Evolutionary conservation across 2,329 filamentous ascomycete genomes (phyloP).

Genomic region (Coniochaeta sp.): DNA sequence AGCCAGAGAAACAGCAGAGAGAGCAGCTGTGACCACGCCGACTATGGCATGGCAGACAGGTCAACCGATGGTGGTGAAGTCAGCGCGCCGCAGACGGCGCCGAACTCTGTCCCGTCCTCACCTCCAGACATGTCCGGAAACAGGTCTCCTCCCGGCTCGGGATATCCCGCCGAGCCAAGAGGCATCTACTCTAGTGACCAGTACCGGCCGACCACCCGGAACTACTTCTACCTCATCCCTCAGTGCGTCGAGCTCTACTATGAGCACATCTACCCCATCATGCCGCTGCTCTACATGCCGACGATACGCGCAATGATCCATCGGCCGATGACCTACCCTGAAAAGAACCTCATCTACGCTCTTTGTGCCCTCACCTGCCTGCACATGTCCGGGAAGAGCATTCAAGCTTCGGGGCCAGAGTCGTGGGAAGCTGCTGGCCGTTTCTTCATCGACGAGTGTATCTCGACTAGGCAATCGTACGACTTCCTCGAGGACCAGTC

Average conservation of each 20-base stretch:
- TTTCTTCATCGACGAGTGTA: conserved; percentile 49
- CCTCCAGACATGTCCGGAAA: not conserved
- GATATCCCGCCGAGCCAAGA: conserved; percentile 22
- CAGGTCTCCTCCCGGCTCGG: not conserved
- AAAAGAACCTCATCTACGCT: conserved; percentile 42
- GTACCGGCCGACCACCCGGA: conserved; percentile 29
- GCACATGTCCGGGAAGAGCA: conserved; percentile 38
- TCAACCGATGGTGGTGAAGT: conserved; percentile 6
- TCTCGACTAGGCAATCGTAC: conserved; percentile 45
- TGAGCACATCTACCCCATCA: conserved; percentile 54
- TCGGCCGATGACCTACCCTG: conserved; percentile 27
- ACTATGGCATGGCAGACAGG: conserved; percentile 12
- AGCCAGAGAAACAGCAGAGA: conserved; percentile 29
- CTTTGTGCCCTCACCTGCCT: conserved; percentile 49
- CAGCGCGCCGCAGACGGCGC: not conserved
- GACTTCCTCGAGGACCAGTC: conserved; percentile 50
- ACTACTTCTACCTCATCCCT: conserved; percentile 39
- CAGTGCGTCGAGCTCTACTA: conserved; percentile 56
- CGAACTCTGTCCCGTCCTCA: conserved; percentile 12
- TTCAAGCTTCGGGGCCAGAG: conserved; percentile 26
- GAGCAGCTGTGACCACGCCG: conserved; percentile 22
- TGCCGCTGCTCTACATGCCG: conserved; percentile 53
- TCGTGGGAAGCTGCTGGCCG: conserved; percentile 43
- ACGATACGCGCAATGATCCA: conserved; percentile 40
- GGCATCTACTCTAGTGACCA: conserved; percentile 32